phyloP scores from a whole-genome alignment of 495 filamentous ascomycete genomes.

The Annulohypoxylon bovei region DNA sequence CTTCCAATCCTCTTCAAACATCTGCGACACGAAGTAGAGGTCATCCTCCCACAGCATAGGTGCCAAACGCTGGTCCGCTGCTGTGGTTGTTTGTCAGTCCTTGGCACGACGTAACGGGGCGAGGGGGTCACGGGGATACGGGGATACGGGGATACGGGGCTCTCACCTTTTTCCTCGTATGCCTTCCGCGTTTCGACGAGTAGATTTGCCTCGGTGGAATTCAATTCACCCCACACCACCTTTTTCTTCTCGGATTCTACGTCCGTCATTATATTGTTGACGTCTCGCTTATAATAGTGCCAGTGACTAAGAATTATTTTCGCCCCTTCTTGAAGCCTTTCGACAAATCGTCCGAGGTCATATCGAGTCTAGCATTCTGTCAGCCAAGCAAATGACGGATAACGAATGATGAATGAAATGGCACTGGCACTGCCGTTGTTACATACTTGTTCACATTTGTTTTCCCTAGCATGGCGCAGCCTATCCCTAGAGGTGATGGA shows the following conservation, averaged over 20 bases:
- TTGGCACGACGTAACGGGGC: no score
- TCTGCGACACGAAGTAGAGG: constrained; percentile 47
- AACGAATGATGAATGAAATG: no score
- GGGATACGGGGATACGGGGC: background rate
- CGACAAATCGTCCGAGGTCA: constrained; percentile 42
- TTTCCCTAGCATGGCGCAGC: constrained; percentile 43
- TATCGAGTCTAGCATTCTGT: constrained; percentile 25
- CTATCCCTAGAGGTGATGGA: constrained; percentile 44
- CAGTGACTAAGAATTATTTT: constrained; percentile 50
- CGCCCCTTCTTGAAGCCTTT: constrained; percentile 45
- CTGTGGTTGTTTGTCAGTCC: constrained; percentile 11
- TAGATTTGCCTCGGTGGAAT: constrained; percentile 7
- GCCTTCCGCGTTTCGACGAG: constrained; percentile 33
- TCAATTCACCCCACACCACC: constrained; percentile 31
- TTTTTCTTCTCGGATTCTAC: constrained; percentile 19
- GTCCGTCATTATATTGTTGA: constrained; percentile 26
- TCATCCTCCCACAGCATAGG: constrained; percentile 42
- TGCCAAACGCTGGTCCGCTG: background rate
- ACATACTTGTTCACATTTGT: constrained; percentile 37
- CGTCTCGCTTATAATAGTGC: constrained; percentile 49
- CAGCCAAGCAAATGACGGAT: no score
- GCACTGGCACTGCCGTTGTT: background rate
- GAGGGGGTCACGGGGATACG: no score
- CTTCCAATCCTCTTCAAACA: constrained; percentile 45
- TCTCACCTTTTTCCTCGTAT: constrained; percentile 36